Percentiles rank a stretch among this genome's conserved stretches.
phyloP scores from a whole-genome alignment of 805 yeast species.

The Hanseniaspora lindneri region DNA sequence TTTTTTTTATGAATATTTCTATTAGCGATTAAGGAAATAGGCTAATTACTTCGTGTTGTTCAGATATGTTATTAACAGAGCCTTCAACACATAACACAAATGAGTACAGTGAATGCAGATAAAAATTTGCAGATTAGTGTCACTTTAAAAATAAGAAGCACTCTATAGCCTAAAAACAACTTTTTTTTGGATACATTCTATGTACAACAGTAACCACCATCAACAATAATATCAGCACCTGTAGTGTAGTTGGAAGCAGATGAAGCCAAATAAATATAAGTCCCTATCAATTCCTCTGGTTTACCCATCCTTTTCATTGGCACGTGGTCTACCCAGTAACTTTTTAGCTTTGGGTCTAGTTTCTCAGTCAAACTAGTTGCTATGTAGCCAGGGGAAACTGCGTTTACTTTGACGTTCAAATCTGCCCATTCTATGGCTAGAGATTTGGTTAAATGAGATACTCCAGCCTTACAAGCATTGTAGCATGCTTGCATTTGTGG shows the following conservation, averaged over 20 bases:
- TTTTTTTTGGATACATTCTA: too few species aligned
- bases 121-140: too few species aligned
- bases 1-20: too few species aligned
- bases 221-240: constrained; percentile 64
- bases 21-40: too few species aligned
- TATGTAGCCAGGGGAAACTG: constrained; percentile 79
- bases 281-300: constrained; percentile 67
- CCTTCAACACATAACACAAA: too few species aligned
- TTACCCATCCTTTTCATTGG: constrained; percentile 69
- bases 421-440: constrained; percentile 84
- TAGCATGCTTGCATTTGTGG: constrained; percentile 82
- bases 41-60: too few species aligned
- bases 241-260: constrained; percentile 72
- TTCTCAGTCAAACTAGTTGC: constrained; percentile 52
- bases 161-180: too few species aligned
- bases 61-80: too few species aligned
- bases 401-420: constrained; percentile 64
- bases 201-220: constrained; percentile 51
- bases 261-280: constrained; percentile 66
- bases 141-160: too few species aligned
- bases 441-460: constrained; percentile 61
- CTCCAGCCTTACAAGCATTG: constrained; percentile 79
- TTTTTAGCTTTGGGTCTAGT: constrained; percentile 35
- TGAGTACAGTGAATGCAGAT: too few species aligned
- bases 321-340: constrained; percentile 39